phyloP scores from a whole-genome alignment of 257 asterid species.

The Przewalskia tangutica region DNA sequence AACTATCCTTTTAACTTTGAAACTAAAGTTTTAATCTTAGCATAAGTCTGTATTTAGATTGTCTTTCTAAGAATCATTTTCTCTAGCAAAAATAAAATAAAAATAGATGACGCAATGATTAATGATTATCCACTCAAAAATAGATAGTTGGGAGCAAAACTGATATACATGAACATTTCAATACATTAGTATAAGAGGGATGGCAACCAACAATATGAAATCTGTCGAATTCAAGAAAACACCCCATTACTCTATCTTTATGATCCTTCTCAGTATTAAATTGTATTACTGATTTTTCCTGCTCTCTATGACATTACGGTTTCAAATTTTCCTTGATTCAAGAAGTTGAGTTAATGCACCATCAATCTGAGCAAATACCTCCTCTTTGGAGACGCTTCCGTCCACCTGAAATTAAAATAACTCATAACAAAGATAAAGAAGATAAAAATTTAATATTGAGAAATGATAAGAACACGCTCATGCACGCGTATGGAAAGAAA shows the following conservation, averaged over 20 bases:
- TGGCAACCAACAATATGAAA: background rate
- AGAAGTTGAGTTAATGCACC: constrained; percentile 16
- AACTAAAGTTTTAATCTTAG: background rate
- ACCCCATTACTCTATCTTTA: background rate
- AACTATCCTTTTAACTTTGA: background rate
- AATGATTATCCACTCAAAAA: background rate
- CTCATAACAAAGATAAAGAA: background rate
- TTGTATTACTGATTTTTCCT: background rate
- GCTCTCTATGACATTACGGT: constrained; percentile 12
- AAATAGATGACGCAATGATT: too few species aligned
- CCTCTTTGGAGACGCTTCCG: constrained; percentile 24
- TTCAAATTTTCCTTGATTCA: constrained; percentile 14
- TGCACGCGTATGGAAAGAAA: background rate
- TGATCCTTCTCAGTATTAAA: background rate
- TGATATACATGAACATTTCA: background rate
- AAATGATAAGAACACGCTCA: background rate
- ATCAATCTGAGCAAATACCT: constrained; percentile 30
- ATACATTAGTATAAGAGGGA: background rate
- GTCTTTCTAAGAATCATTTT: too few species aligned
- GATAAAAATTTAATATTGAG: background rate
- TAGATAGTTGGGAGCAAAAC: background rate
- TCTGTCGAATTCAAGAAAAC: background rate
- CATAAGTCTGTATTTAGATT: too few species aligned
- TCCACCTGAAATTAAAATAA: constrained; percentile 23
- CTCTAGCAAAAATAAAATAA: background rate